Percentiles rank a stretch among this genome's conserved stretches.
Evolutionary conservation across 805 yeast genomes (phyloP).

Genomic region (Saccharomycopsis olivae): DNA sequence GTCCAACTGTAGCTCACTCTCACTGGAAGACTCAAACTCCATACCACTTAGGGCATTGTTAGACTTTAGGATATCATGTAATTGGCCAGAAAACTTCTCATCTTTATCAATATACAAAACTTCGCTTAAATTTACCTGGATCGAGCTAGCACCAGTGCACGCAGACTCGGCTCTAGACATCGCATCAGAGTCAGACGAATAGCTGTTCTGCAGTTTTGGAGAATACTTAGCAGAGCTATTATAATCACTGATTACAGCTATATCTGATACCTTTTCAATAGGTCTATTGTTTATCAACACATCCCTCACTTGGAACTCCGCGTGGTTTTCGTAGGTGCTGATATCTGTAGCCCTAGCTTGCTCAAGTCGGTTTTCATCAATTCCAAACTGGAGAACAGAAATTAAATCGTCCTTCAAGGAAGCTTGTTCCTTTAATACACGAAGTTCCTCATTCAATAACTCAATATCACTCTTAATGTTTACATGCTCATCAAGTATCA

Average conservation of each 20-base stretch:
- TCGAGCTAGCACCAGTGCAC: not conserved
- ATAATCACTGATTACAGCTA: not conserved
- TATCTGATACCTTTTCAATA: constrained; percentile 1
- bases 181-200: not conserved
- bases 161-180: no score
- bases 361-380: not conserved
- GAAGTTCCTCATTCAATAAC: constrained; percentile 4
- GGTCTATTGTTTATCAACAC: not conserved
- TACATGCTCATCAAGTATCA: constrained; percentile 7
- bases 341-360: not conserved
- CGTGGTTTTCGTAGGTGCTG: not conserved
- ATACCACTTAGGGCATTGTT: not conserved
- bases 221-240: not conserved
- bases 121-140: not conserved
- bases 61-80: not conserved
- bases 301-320: not conserved
- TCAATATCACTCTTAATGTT: constrained; percentile 10
- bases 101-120: not conserved
- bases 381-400: constrained; percentile 3
- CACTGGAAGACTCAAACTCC: not conserved
- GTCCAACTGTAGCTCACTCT: not conserved
- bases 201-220: not conserved
- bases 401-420: constrained; percentile 13
- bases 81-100: not conserved
- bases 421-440: constrained; percentile 6